phyloP scores from a whole-genome alignment of 2,329 filamentous ascomycete genomes.

The Cladophialophora bantiana region DNA sequence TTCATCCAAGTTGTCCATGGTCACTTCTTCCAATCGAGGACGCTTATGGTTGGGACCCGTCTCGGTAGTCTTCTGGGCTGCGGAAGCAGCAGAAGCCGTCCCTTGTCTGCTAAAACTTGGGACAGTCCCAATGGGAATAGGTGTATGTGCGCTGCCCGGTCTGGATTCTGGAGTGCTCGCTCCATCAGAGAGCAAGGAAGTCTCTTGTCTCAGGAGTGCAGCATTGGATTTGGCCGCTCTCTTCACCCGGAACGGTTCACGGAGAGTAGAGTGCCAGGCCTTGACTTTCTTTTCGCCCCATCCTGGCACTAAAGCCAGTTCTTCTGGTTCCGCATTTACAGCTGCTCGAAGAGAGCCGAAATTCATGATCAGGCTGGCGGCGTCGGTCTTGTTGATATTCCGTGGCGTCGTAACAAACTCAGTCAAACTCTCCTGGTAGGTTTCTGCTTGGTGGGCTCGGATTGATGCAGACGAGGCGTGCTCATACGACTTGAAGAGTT shows the following conservation, averaged over 20 bases:
- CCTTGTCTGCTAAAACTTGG: slow-evolving; percentile 27
- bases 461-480: slow-evolving; percentile 83
- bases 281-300: slow-evolving; percentile 97
- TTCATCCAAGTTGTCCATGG: slow-evolving; percentile 46
- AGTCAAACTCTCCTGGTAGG: slow-evolving; percentile 84
- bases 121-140: slow-evolving; percentile 43
- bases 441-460: slow-evolving; percentile 80
- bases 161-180: slow-evolving; percentile 40
- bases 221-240: slow-evolving; percentile 68
- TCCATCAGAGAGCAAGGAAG: slow-evolving; percentile 17
- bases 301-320: slow-evolving; percentile 81
- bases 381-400: slow-evolving; percentile 93
- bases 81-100: slow-evolving; percentile 2
- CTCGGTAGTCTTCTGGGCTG: slow-evolving; percentile 25
- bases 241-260: slow-evolving; percentile 82
- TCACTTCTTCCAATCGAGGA: slow-evolving; percentile 30
- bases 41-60: slow-evolving; percentile 33
- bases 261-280: slow-evolving; percentile 79
- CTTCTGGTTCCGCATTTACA: slow-evolving; percentile 85
- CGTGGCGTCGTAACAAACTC: slow-evolving; percentile 92
- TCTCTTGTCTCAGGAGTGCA: slow-evolving; percentile 38
- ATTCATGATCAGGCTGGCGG: slow-evolving; percentile 84
- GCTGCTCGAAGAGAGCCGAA: slow-evolving; percentile 90
- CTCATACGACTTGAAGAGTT: slow-evolving; percentile 94
- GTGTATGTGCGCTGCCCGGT: slow-evolving; percentile 40